These are phyloP conservation scores for Penstemon eatonii DNA, from an alignment of 257 asterid genomes.

Conservation along the genomic window DNA sequence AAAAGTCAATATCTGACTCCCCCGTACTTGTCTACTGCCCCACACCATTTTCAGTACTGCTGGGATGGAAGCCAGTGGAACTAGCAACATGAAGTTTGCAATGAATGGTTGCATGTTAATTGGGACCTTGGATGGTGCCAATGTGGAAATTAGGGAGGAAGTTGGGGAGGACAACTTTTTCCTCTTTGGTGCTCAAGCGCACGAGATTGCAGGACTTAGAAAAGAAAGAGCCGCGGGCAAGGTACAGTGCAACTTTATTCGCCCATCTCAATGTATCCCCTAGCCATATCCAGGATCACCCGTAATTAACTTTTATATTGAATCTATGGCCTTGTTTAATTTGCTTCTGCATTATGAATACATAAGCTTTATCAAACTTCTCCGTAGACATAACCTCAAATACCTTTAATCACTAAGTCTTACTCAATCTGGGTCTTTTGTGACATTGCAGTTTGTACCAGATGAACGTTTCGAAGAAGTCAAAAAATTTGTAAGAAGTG, in stretches of 20 bases:
- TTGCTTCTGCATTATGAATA: background rate
- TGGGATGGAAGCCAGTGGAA: slow-evolving; percentile 97
- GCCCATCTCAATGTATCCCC: background rate
- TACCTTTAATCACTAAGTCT: background rate
- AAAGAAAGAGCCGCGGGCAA: slow-evolving; percentile 81
- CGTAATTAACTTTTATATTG: background rate
- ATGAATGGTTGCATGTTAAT: slow-evolving; percentile 84
- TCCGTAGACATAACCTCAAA: background rate
- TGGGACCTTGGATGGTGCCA: slow-evolving; percentile 90
- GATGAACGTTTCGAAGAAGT: slow-evolving; percentile 74
- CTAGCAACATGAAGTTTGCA: slow-evolving; percentile 90
- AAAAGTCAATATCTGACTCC: slow-evolving; percentile 23
- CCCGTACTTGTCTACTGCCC: slow-evolving; percentile 20
- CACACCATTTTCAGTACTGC: slow-evolving; percentile 56
- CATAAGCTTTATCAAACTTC: background rate
- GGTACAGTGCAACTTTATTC: slow-evolving; percentile 38
- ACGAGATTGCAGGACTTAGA: slow-evolving; percentile 71
- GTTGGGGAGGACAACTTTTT: slow-evolving; percentile 86
- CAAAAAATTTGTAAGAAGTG: slow-evolving; percentile 57
- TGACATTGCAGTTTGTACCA: slow-evolving; percentile 59
- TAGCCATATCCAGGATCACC: background rate
- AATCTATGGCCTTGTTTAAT: background rate
- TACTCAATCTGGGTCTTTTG: background rate
- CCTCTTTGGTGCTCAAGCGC: slow-evolving; percentile 90
- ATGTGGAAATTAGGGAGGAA: slow-evolving; percentile 86